These are phyloP conservation scores for Xylariaceae sp. DNA, from an alignment of 2,329 filamentous ascomycete species.

Conservation along the genomic window DNA sequence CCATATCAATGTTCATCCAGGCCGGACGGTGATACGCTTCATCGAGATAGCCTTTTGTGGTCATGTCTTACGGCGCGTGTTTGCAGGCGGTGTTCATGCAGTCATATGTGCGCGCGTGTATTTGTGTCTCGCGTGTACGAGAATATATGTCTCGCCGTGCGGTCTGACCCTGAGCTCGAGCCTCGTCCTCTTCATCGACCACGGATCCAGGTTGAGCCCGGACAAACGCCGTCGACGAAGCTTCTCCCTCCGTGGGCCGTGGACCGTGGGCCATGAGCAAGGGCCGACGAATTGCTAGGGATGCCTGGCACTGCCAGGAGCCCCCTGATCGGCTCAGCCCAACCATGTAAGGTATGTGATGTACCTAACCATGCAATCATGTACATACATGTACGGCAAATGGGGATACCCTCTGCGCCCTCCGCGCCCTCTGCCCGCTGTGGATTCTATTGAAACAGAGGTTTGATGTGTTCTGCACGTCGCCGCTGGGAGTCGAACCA, in stretches of 20 bases:
- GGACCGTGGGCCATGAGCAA: too few species aligned
- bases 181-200: not conserved
- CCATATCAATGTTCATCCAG: not conserved
- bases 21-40: conserved; percentile 10
- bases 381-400: not conserved
- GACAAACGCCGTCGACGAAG: conserved; percentile 6
- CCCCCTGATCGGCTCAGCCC: conserved; percentile 15
- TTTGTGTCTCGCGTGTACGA: conserved; percentile 6
- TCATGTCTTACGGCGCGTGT: conserved; percentile 12
- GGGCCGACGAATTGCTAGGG: not conserved
- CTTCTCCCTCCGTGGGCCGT: too few species aligned
- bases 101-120: not conserved
- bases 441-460: conserved; percentile 28
- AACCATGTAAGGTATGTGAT: conserved; percentile 17
- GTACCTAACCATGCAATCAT: conserved; percentile 11
- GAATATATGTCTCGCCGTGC: conserved; percentile 6
- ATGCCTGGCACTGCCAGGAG: not conserved
- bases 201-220: conserved; percentile 5
- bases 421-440: conserved; percentile 11
- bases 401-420: not conserved
- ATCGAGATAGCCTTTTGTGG: conserved; percentile 8
- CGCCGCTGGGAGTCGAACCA: conserved; percentile 29
- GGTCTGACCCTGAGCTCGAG: conserved; percentile 1
- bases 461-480: conserved; percentile 32
- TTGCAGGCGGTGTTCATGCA: conserved; percentile 6